A percentile compares a stretch with the other conserved stretches of the same genome.
These are phyloP conservation scores for Metschnikowia lochheadii DNA, from an alignment of 805 yeast species.

Conservation along the genomic window DNA sequence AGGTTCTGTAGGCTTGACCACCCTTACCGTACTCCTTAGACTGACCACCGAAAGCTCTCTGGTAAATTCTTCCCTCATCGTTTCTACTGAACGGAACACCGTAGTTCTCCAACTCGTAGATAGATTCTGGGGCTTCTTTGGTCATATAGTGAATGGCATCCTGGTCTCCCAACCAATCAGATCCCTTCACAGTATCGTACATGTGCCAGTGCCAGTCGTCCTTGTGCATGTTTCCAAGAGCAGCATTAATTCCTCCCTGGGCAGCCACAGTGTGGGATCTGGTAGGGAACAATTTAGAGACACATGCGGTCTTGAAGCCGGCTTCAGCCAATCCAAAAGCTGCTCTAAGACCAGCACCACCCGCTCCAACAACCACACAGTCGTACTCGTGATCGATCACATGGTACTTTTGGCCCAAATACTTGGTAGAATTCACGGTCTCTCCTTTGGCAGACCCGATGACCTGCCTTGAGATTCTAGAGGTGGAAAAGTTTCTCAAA, in stretches of 20 bases:
- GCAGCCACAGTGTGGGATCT: slow-evolving; percentile 99
- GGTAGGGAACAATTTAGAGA: slow-evolving; percentile 94
- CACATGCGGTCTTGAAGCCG: slow-evolving; percentile 96
- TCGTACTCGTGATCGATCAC: slow-evolving; percentile 97
- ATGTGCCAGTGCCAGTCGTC: slow-evolving; percentile 99
- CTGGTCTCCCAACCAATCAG: slow-evolving; percentile 99
- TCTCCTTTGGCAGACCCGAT: slow-evolving; percentile 38
- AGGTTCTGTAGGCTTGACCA: slow-evolving; percentile 98
- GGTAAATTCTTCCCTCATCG: slow-evolving; percentile 94
- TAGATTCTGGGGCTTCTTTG: slow-evolving; percentile 92
- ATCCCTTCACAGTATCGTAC: slow-evolving; percentile 99
- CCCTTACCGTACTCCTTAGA: slow-evolving; percentile 93
- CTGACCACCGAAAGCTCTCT: slow-evolving; percentile 99
- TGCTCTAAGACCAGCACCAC: slow-evolving; percentile 98
- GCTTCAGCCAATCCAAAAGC: slow-evolving; percentile 97
- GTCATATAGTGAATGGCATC: slow-evolving; percentile 99
- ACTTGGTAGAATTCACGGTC: slow-evolving; percentile 40
- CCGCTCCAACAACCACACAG: slow-evolving; percentile 97
- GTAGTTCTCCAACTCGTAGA: slow-evolving; percentile 94
- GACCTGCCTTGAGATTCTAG: slow-evolving; percentile 29
- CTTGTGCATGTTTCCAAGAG: slow-evolving; percentile 95
- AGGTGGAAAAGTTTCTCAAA: slow-evolving; percentile 27
- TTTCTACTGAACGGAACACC: slow-evolving; percentile 99
- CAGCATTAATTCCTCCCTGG: slow-evolving; percentile 99
- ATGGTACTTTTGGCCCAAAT: slow-evolving; percentile 66